Evolutionary conservation across 2,329 filamentous ascomycete genomes (phyloP), one percentile per base, ranked within the genome.

Genomic region (Didymella sp.): DNA sequence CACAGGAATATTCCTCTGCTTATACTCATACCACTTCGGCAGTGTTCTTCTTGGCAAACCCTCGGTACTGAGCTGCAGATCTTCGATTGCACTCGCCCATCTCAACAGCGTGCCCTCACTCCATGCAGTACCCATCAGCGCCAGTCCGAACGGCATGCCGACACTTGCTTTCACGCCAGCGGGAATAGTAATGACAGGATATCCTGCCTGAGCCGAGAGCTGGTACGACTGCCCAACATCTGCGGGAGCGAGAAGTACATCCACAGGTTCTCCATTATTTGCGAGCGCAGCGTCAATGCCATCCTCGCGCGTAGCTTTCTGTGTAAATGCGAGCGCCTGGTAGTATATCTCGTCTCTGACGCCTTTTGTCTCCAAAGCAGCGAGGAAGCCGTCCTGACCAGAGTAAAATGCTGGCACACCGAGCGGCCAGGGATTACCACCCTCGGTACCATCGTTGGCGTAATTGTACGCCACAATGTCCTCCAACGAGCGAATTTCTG

Each of bases 171-270:
- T 79, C 6, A 85, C 77, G 1, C 87, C 87, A 0, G 82, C 86
- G 0, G 89, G 89, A 1, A 92, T 70, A 0, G 89, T 90, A 47
- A 92, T 80, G 69, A 90, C 82, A 0, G 89, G 89, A 68, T 92
- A 92, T 0, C 89, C 89, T 7, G 89, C 90, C 75, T 92, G 88
- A 0, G 90, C 89, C 0, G 88, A 87, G 57, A 90, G 84, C 74
- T 90, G 86, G 60, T 86, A 86, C 4, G 84, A 84, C 71, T 90
- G 87, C 0, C 83, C 89, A 3, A 89, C 86, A 67, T 89, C 85
- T 0, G 88, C 81, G 5, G 89, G 89, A 0, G 90, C 87, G 1
- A 93, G 79, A 2, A 92, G 78, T 1, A 84, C 89, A 53, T 86
- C 82, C 1, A 92, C 77, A 19, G 74, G 61, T 2, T 73, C 70